Percentiles rank a stretch among this genome's conserved stretches.
phyloP scores from a whole-genome alignment of 495 filamentous ascomycete species.

The Tirmania nivea region DNA sequence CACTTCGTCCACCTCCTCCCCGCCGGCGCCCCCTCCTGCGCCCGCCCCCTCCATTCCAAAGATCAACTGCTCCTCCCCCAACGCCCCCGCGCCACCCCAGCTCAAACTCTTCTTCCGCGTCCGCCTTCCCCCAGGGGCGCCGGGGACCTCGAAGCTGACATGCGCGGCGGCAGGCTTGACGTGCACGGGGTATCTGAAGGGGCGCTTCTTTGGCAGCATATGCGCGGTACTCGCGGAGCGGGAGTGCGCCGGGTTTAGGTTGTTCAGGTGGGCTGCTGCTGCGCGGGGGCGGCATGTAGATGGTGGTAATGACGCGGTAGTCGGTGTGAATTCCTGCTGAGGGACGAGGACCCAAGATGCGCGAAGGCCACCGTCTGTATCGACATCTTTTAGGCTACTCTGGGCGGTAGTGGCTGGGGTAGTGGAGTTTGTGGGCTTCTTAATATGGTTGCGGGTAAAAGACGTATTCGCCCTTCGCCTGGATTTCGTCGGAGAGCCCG shows the following conservation, averaged over 20 bases:
- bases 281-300: neutral
- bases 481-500: neutral
- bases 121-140: neutral
- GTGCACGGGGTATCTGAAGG: neutral
- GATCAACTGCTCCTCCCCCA: neutral
- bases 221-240: neutral
- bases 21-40: neutral
- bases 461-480: neutral
- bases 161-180: neutral
- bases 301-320: neutral
- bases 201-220: neutral
- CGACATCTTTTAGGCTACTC: neutral
- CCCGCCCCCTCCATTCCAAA: neutral
- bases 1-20: conserved; percentile 46
- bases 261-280: too few species aligned
- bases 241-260: neutral
- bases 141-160: neutral
- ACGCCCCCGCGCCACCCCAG: neutral
- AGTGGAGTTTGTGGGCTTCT: neutral
- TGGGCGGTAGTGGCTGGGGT: neutral
- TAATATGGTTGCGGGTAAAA: neutral
- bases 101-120: neutral
- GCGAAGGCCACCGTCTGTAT: neutral
- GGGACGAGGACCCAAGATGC: neutral
- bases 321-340: neutral